Percentiles rank a stretch among this genome's conserved stretches.
phyloP scores from a whole-genome alignment of 768 basidiomycete genomes.

The Paxillus rubicundulus region DNA sequence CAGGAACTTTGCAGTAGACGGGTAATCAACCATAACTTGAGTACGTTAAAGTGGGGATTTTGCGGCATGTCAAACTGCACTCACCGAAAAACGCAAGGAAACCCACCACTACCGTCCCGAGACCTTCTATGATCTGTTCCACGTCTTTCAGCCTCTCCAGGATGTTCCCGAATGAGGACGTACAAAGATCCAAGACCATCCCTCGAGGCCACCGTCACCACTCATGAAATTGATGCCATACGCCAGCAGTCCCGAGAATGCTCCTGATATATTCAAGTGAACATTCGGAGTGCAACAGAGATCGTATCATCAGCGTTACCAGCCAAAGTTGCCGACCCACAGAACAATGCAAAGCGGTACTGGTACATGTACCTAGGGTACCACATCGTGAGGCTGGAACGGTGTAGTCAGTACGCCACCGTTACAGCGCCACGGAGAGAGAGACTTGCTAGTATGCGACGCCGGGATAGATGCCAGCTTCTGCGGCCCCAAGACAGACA shows the following conservation, averaged over 20 bases:
- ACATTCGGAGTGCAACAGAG: neutral
- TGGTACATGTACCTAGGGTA: slow-evolving; percentile 59
- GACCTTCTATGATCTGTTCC: slow-evolving; percentile 50
- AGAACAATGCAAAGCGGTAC: slow-evolving; percentile 57
- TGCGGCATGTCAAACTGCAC: slow-evolving; percentile 5
- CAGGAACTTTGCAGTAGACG: slow-evolving; percentile 55
- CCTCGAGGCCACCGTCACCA: slow-evolving; percentile 42
- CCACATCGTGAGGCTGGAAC: slow-evolving; percentile 53
- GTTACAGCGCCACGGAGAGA: neutral
- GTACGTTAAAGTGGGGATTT: neutral
- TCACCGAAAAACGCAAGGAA: slow-evolving; percentile 47
- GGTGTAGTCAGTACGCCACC: neutral
- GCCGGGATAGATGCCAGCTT: slow-evolving; percentile 69
- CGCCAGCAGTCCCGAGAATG: slow-evolving; percentile 55
- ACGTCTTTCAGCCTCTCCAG: neutral
- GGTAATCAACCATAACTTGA: slow-evolving; percentile 59
- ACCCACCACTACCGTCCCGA: slow-evolving; percentile 56
- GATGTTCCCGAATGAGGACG: slow-evolving; percentile 8
- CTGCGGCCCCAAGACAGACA: slow-evolving; percentile 56
- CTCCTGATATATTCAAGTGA: slow-evolving; percentile 20
- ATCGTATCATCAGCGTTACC: slow-evolving; percentile 26
- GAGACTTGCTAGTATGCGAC: slow-evolving; percentile 60
- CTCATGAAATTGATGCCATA: slow-evolving; percentile 52
- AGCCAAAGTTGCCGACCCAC: slow-evolving; percentile 57
- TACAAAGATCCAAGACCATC: slow-evolving; percentile 66